Conservation (phyloP, 192 early-diverging fungal genomes). For the Chytriomyces hyalinus region DNA sequence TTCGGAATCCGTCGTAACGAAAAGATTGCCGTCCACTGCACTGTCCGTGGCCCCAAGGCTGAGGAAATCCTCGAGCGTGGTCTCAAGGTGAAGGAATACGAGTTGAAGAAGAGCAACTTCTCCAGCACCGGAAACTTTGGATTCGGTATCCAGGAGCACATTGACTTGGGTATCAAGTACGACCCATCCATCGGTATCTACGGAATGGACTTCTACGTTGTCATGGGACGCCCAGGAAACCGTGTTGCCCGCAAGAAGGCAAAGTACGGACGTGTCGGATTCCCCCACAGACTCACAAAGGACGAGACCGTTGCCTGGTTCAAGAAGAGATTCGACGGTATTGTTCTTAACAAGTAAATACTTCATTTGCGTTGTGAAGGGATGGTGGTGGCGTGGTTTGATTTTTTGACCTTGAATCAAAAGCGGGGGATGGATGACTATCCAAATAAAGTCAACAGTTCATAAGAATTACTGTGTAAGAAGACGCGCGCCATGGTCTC, state of each 20-base stretch:
- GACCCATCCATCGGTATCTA: slow-evolving; percentile 98
- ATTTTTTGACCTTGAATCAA: too few relatives aligned
- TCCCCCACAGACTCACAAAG: slow-evolving; percentile 90
- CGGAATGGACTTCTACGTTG: slow-evolving; percentile 96
- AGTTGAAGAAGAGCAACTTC: slow-evolving; percentile 94
- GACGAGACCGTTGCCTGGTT: slow-evolving; percentile 98
- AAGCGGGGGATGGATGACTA: too few relatives aligned
- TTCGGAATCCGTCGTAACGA: slow-evolving; percentile 99
- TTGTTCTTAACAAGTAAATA: slow-evolving; percentile 84
- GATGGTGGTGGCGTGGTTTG: too few relatives aligned
- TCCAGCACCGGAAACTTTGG: slow-evolving; percentile 99
- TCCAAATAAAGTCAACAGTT: too few relatives aligned
- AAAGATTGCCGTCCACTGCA: slow-evolving; percentile 99
- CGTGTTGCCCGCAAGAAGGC: slow-evolving; percentile 94
- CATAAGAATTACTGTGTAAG: too few relatives aligned
- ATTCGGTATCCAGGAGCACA: slow-evolving; percentile 99
- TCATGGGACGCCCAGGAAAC: slow-evolving; percentile 97
- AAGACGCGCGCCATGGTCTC: too few relatives aligned
- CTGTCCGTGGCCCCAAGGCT: slow-evolving; percentile 93
- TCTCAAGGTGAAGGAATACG: slow-evolving; percentile 99
- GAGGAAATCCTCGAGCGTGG: slow-evolving; percentile 99
- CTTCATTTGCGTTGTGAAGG: neutral
- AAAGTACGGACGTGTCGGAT: slow-evolving; percentile 80
- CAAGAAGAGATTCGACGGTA: slow-evolving; percentile 94
- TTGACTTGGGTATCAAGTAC: slow-evolving; percentile 99